Evolutionary conservation across 441 rosid species (phyloP).

Genomic region (Monsonia emarginata): DNA sequence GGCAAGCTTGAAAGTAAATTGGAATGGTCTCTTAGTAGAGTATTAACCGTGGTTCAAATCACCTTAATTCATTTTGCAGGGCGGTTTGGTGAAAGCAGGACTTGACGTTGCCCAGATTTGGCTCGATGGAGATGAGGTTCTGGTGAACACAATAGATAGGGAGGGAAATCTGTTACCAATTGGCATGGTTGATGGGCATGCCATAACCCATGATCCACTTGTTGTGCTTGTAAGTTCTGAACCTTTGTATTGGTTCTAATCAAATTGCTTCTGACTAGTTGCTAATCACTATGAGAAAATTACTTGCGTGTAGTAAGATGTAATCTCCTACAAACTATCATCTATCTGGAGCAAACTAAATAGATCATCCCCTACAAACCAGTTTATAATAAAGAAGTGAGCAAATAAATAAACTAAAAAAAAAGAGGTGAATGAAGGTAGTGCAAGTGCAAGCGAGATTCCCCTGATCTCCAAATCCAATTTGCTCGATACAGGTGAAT

Average conservation of each 20-base stretch:
- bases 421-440: no score
- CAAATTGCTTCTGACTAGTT: not conserved
- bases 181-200: constrained; percentile 66
- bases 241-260: not conserved
- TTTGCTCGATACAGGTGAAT: constrained; percentile 43
- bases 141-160: constrained; percentile 70
- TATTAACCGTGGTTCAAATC: not conserved
- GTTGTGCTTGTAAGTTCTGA: constrained; percentile 63
- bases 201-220: constrained; percentile 71
- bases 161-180: constrained; percentile 66
- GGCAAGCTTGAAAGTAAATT: constrained; percentile 3
- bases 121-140: constrained; percentile 85
- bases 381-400: no score
- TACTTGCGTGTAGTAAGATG: not conserved
- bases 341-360: not conserved
- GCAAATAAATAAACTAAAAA: no score
- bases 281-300: not conserved
- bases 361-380: no score
- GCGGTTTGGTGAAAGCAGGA: constrained; percentile 84
- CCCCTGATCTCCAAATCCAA: not conserved
- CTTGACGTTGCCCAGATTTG: constrained; percentile 83
- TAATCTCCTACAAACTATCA: not conserved
- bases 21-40: not conserved
- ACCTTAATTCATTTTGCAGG: constrained; percentile 31
- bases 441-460: no score